Evolutionary conservation across 2,329 filamentous ascomycete genomes (phyloP).

Genomic region (Colletotrichum falcatum): DNA sequence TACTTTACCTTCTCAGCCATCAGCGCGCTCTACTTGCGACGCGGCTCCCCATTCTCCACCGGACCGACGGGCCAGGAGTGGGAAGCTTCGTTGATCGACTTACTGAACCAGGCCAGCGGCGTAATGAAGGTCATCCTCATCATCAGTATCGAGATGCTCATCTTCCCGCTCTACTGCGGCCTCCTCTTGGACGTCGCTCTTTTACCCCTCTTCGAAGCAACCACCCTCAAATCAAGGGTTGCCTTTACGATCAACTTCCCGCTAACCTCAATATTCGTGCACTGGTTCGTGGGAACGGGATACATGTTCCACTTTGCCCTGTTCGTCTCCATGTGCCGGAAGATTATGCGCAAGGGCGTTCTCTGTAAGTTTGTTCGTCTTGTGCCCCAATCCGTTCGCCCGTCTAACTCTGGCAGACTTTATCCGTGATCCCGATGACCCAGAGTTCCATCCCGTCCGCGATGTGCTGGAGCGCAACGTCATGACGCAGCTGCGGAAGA

Average conservation of each 20-base stretch:
- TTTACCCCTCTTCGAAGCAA: conserved; percentile 86
- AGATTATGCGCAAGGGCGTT: conserved; percentile 95
- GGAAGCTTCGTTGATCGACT: conserved; percentile 85
- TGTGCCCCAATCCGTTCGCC: not conserved
- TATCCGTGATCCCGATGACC: conserved; percentile 97
- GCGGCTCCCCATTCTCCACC: conserved; percentile 75
- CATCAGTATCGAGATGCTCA: conserved; percentile 98
- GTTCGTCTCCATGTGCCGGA: conserved; percentile 98
- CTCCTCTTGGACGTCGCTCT: conserved; percentile 89
- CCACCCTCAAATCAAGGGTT: conserved; percentile 81
- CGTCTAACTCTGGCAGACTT: conserved; percentile 74
- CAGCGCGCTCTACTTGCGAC: conserved; percentile 83
- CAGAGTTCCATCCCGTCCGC: conserved; percentile 96
- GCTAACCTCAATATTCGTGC: conserved; percentile 92
- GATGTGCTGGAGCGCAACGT: conserved; percentile 96
- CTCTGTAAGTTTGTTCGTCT: conserved; percentile 72
- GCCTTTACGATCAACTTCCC: conserved; percentile 83
- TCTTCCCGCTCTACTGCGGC: conserved; percentile 96
- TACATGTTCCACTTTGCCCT: conserved; percentile 99
- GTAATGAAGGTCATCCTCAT: conserved; percentile 98
- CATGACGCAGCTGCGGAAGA: conserved; percentile 93
- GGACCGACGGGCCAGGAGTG: conserved; percentile 67
- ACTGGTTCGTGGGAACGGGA: conserved; percentile 98
- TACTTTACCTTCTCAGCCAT: conserved; percentile 82
- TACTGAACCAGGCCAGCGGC: conserved; percentile 91